Conservation (phyloP, 2,329 filamentous ascomycete species). For the Xylariales sp. region DNA sequence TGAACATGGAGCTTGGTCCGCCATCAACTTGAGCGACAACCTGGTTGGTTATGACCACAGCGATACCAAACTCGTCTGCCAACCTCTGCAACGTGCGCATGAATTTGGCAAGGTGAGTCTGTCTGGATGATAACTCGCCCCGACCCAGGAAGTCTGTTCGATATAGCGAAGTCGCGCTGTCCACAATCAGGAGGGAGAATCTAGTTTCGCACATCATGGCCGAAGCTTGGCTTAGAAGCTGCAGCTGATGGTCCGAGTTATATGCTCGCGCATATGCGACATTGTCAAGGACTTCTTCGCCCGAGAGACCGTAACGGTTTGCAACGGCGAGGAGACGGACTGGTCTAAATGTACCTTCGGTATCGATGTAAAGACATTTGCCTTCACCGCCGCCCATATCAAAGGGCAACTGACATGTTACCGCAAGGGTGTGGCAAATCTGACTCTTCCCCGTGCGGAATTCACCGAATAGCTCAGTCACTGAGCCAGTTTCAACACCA, state of each 20-base stretch:
- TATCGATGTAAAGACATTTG: slow-evolving; percentile 98
- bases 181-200: slow-evolving; percentile 92
- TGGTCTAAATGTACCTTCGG: slow-evolving; percentile 93
- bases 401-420: slow-evolving; percentile 95
- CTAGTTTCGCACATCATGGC: slow-evolving; percentile 99
- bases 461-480: slow-evolving; percentile 97
- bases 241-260: slow-evolving; percentile 96
- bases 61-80: slow-evolving; percentile 85
- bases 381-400: slow-evolving; percentile 99
- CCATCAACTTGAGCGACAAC: slow-evolving; percentile 98
- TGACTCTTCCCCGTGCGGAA: slow-evolving; percentile 98
- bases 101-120: slow-evolving; percentile 84
- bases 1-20: slow-evolving; percentile 96
- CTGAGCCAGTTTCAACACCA: slow-evolving; percentile 93
- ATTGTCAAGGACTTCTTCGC: slow-evolving; percentile 96
- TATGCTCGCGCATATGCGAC: slow-evolving; percentile 97
- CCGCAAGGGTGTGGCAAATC: slow-evolving; percentile 96
- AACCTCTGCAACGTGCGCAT: slow-evolving; percentile 79
- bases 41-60: slow-evolving; percentile 97
- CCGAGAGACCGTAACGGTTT: slow-evolving; percentile 88
- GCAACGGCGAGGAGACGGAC: slow-evolving; percentile 88
- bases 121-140: slow-evolving; percentile 89
- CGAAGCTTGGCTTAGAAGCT: slow-evolving; percentile 88
- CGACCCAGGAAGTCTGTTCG: slow-evolving; percentile 96
- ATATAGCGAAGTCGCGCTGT: slow-evolving; percentile 93